Evolutionary conservation across 192 early-diverging fungal genomes (phyloP), one percentile per base, ranked within the genome.

Genomic region (Borealophlyctis nickersoniae): DNA sequence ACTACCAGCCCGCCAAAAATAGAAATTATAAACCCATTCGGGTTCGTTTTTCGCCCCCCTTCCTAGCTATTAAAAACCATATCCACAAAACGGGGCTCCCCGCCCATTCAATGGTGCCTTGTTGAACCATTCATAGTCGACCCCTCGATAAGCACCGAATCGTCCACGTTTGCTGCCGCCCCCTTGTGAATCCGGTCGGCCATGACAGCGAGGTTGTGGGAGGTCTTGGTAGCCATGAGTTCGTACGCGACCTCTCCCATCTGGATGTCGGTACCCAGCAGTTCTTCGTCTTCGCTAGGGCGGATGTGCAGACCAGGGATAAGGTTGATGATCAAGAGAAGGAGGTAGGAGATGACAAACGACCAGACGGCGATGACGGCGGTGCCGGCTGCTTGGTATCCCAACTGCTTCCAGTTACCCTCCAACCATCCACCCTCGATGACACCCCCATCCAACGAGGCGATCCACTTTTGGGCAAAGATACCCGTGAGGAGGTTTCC

Each of bases 401-500:
- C 79, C 33, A 96, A 58, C 66, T 93, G 92, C 59, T 85, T 88
- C 77, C 79, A 91, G 76, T 92, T 84, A 30, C 87, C 88, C 60
- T 94, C 86, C 16, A 94, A 73, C 88, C 85, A 88, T 26, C 92
- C 91, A 49, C 90, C 90, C 2, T 66, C 58, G 23, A 86, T 84
- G 13, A 73, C 73, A 33, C 69, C 67, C 23, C 64, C 28, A 63
- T 87, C 87, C 32, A 95, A 83, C 1, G 70, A 80, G 31, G 86
- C 85, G 22, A 94, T 73, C 0, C 66, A 71, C 52, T 84, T 81
- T 65, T 88, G 84, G 56, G 92, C 91, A 78, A 96, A 95, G 33
- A 95, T 68, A 45, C 91, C 94, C 13, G 92, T 94, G 35, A 95
- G 76, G 52, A 96, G 49, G 39, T 87, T 85, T 0, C 94, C 94